Conservation (phyloP, 331 rosid species). For the Quercus phellos region DNA sequence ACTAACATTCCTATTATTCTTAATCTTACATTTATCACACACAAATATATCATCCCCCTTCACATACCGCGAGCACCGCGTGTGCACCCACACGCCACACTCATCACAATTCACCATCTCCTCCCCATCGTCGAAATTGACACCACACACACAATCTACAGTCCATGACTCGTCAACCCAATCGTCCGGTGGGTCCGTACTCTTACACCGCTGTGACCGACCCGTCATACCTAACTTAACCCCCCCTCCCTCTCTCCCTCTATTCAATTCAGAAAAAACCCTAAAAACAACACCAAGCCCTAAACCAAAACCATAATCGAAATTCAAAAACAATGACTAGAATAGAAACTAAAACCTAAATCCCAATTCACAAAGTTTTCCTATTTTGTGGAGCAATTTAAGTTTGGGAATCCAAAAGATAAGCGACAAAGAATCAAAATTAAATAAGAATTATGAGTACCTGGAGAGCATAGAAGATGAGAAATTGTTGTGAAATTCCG, state of each 20-base stretch:
- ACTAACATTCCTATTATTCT: slow-evolving; percentile 44
- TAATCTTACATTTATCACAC: slow-evolving; percentile 84
- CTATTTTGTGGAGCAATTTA: too few species aligned
- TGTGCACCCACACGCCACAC: slow-evolving; percentile 99
- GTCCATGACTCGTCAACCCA: slow-evolving; percentile 97
- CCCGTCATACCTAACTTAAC: slow-evolving; percentile 48
- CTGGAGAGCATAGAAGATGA: neutral
- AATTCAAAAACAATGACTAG: neutral
- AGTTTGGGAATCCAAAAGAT: too few species aligned
- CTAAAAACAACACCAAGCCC: slow-evolving; percentile 4
- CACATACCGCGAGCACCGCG: slow-evolving; percentile 87
- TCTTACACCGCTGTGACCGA: slow-evolving; percentile 90
- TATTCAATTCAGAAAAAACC: neutral
- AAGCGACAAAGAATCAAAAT: neutral
- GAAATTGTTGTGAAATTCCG: neutral
- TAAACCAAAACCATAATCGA: neutral
- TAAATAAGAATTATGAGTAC: neutral
- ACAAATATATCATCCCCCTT: slow-evolving; percentile 89
- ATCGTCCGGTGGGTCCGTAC: slow-evolving; percentile 85
- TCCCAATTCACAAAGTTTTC: neutral
- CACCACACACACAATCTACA: slow-evolving; percentile 96
- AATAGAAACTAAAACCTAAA: neutral
- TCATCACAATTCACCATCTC: slow-evolving; percentile 99
- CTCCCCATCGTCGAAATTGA: slow-evolving; percentile 93
- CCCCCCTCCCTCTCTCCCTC: neutral